A percentile compares a stretch with the other conserved stretches of the same genome.
Conservation (phyloP, 306 rosid species). For the Carpinus viminea region DNA sequence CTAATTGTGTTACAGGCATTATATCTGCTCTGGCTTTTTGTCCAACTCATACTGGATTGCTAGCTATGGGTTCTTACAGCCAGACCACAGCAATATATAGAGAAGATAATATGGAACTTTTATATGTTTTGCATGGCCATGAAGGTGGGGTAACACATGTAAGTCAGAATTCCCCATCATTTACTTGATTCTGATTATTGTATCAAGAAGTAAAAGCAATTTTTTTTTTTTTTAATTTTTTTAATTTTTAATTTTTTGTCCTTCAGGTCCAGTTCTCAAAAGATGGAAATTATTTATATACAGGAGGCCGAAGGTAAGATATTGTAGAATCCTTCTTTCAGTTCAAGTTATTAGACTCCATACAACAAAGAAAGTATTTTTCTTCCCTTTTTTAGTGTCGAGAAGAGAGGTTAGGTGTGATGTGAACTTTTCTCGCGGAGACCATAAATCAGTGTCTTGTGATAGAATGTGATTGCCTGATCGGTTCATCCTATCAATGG, state of each 20-base stretch:
- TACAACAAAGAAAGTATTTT: too few relatives aligned
- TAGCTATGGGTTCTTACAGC: slow-evolving; percentile 90
- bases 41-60: slow-evolving; percentile 80
- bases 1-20: slow-evolving; percentile 53
- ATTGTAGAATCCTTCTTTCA: slow-evolving; percentile 1
- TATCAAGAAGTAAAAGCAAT: slow-evolving; percentile 21
- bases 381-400: neutral
- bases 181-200: slow-evolving; percentile 21
- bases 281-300: slow-evolving; percentile 91
- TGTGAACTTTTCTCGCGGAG: neutral
- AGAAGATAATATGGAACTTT: slow-evolving; percentile 89
- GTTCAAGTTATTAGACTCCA: neutral
- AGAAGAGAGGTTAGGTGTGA: neutral
- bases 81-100: slow-evolving; percentile 82
- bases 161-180: slow-evolving; percentile 44
- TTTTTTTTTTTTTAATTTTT: slow-evolving; percentile 15
- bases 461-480: neutral
- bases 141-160: slow-evolving; percentile 99
- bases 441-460: neutral
- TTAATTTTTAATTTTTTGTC: too few relatives aligned
- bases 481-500: neutral
- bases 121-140: slow-evolving; percentile 90
- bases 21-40: slow-evolving; percentile 89
- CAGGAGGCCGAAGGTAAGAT: slow-evolving; percentile 91
- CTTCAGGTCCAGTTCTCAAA: slow-evolving; percentile 87